Base-by-base conservation (phyloP, 768 basidiomycete species). In the Lentinus brumalis region DNA sequence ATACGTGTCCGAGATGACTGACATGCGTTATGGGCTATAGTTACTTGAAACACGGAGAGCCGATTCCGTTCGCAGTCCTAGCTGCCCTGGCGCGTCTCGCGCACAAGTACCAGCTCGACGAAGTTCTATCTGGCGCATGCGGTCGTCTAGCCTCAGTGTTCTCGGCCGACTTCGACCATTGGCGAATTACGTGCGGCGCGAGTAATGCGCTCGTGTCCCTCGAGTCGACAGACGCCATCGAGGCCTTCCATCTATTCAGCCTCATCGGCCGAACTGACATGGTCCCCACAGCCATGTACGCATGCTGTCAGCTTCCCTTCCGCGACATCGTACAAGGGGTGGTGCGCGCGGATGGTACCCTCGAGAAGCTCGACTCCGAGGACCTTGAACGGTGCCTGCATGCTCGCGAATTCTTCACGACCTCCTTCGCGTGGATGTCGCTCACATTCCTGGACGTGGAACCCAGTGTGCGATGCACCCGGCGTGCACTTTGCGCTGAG, bases 61-160 rank as follows among this genome's bases (percentile, higher is more conserved):
- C n/a, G 7, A 16, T 52, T 0, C n/a, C 21, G 6, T 62, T 62
- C 52, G 38, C 56, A 5, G 50, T 50, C 9, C 26, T 58, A 9
- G 53, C 56, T 8, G 50, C 56, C 9, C 26, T 58, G 16, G 53
- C 54, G 10, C 56, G 56, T 4, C 57, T 62, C 15, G 56, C 50
- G n/a, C 61, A 62, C 56, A 62, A 57, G 26, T 62, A 62, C 52
- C 26, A 52, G 21, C 46, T 62, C n/a, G 26, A 32, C 6, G 46
- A 45, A 12, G 4, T 62, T 12, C 42, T 29, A 7, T 12, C 52
- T 1, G 42, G 18, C 7, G 50, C 56, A 14, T 7, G n/a, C 46
- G 21, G 10, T 18, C 56, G 64, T 1, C 53, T 65, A 2, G n/a
- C 29, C 41, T 21, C 49, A 10, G 47, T 52, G 14, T 61, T 65